A percentile compares a stretch with the other conserved stretches of the same genome.
Evolutionary conservation across 768 basidiomycete genomes (phyloP).

Genomic region (Chalciporus chontae): DNA sequence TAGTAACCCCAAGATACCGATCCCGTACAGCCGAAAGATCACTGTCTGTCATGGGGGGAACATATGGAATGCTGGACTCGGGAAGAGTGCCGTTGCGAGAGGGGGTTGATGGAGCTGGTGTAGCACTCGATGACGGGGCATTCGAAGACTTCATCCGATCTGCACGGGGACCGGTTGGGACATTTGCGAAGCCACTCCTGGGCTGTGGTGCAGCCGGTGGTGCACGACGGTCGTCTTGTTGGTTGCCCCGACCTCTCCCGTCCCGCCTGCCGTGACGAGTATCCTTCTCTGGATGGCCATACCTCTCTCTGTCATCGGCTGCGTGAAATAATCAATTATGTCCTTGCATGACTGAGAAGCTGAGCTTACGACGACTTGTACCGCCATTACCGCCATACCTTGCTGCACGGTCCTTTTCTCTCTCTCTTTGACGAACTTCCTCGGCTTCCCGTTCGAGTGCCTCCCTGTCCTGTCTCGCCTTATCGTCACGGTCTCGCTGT

Average conservation of each 20-base stretch:
- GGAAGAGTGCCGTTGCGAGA: slow-evolving; percentile 27
- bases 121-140: slow-evolving; percentile 33
- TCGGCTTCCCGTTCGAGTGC: slow-evolving; percentile 74
- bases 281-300: slow-evolving; percentile 50
- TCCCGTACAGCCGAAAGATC: slow-evolving; percentile 85
- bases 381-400: slow-evolving; percentile 40
- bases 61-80: slow-evolving; percentile 39
- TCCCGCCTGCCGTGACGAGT: slow-evolving; percentile 42
- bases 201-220: slow-evolving; percentile 31
- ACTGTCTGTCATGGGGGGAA: slow-evolving; percentile 71
- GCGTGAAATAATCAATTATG: slow-evolving; percentile 11
- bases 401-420: slow-evolving; percentile 31
- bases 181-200: slow-evolving; percentile 55
- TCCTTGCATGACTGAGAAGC: neutral
- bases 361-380: slow-evolving; percentile 27
- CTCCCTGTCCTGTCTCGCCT: slow-evolving; percentile 57
- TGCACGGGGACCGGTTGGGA: slow-evolving; percentile 84
- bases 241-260: slow-evolving; percentile 33
- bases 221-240: slow-evolving; percentile 36
- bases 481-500: slow-evolving; percentile 65
- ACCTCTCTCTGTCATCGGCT: slow-evolving; percentile 50
- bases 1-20: slow-evolving; percentile 91
- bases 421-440: slow-evolving; percentile 52
- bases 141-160: slow-evolving; percentile 49
- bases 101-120: slow-evolving; percentile 48